Conservation (phyloP, 2,329 filamentous ascomycete species). For the Colletotrichum lupini region DNA sequence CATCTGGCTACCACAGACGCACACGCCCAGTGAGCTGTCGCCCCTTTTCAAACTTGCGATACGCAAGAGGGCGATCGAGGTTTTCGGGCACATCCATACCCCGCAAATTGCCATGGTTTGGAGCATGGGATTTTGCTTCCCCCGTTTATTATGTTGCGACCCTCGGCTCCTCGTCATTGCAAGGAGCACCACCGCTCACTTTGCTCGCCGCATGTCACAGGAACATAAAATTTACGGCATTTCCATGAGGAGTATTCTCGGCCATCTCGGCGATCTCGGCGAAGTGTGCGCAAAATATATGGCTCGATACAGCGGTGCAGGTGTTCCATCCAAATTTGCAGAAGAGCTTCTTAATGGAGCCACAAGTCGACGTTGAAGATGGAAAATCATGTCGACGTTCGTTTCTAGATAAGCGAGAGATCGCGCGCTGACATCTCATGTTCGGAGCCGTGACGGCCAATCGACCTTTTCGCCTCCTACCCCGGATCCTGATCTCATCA, state of each 20-base stretch:
- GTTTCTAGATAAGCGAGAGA: not conserved
- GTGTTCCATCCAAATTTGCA: not conserved
- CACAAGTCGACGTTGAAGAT: not conserved
- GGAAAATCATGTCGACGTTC: not conserved
- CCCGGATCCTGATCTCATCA: slow-evolving; percentile 4
- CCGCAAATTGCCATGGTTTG: slow-evolving; percentile 22
- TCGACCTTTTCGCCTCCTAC: not conserved
- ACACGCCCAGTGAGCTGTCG: not conserved
- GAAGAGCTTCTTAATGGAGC: not conserved
- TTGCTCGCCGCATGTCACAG: not conserved
- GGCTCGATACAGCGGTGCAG: not conserved
- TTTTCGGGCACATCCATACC: slow-evolving; percentile 15
- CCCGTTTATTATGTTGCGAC: not conserved
- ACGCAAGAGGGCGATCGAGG: not conserved
- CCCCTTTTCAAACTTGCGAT: not conserved
- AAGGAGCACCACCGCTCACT: not conserved
- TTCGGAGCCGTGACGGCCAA: not conserved
- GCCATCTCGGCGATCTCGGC: not conserved
- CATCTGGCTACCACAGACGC: slow-evolving; percentile 6
- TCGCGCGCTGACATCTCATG: slow-evolving; percentile 3
- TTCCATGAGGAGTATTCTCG: not conserved
- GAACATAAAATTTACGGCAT: not conserved
- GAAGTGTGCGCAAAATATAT: not conserved
- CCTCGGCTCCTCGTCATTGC: no score
- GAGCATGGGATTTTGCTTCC: slow-evolving; percentile 24